A percentile compares a stretch with the other conserved stretches of the same genome.
Conservation (phyloP, 202 grass and related monocot species). For the Hordeum pubiflorum region DNA sequence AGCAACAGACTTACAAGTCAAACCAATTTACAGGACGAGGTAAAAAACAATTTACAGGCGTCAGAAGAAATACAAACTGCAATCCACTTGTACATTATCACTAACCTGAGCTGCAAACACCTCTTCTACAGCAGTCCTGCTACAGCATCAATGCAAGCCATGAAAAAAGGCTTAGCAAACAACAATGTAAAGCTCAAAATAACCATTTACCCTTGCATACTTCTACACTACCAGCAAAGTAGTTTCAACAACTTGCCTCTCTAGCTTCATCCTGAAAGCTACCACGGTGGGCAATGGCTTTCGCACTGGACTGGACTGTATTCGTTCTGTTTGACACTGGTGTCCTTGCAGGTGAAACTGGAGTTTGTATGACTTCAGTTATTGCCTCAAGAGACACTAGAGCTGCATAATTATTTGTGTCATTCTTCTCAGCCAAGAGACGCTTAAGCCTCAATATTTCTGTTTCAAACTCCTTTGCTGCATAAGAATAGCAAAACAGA, state of each 20-base stretch:
- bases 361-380: background rate
- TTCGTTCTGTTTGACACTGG: background rate
- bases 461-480: conserved; percentile 50
- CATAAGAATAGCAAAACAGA: conserved; percentile 22
- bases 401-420: conserved; percentile 2
- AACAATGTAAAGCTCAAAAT: background rate
- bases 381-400: background rate
- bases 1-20: background rate
- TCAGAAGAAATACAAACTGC: background rate
- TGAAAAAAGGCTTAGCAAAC: background rate
- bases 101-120: background rate
- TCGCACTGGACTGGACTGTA: background rate
- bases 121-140: conserved; percentile 21
- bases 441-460: conserved; percentile 51
- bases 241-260: conserved; percentile 15
- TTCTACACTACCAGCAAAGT: background rate
- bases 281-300: background rate
- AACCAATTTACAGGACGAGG: background rate
- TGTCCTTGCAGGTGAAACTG: background rate
- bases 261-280: conserved; percentile 4
- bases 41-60: conserved; percentile 1
- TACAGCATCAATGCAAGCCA: conserved; percentile 26
- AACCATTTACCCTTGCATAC: background rate
- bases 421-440: conserved; percentile 40
- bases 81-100: background rate